phyloP scores from a whole-genome alignment of 768 basidiomycete species.

The Xerocomellus dryophilus region DNA sequence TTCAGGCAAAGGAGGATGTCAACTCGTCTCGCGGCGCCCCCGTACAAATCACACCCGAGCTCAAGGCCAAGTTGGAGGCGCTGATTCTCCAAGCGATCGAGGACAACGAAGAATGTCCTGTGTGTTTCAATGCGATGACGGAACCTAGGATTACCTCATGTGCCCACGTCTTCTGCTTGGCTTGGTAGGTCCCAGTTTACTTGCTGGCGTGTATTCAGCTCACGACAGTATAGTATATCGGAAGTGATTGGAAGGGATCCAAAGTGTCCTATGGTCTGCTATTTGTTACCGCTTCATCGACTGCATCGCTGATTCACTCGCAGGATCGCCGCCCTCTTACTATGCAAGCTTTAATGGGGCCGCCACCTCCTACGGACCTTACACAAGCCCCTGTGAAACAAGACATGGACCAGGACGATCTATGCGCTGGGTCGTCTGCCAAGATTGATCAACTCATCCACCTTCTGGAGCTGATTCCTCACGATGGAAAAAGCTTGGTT shows the following conservation, averaged over 20 bases:
- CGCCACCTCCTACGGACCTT: constrained; percentile 61
- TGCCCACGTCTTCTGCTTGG: constrained; percentile 66
- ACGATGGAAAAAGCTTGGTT: constrained; percentile 75
- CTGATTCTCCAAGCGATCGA: constrained; percentile 66
- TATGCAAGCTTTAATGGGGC: constrained; percentile 56
- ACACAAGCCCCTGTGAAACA: constrained; percentile 54
- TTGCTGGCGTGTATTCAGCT: not conserved
- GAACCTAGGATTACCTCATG: constrained; percentile 75
- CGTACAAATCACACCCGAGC: constrained; percentile 48
- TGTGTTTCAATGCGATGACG: constrained; percentile 59
- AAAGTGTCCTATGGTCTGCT: constrained; percentile 76
- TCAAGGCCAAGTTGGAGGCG: constrained; percentile 54
- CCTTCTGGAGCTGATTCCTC: constrained; percentile 64
- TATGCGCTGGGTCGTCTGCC: constrained; percentile 63
- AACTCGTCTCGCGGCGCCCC: constrained; percentile 18
- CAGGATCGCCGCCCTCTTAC: constrained; percentile 70
- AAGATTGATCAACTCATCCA: constrained; percentile 83
- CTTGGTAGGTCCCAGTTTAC: constrained; percentile 47
- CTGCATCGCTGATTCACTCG: not conserved
- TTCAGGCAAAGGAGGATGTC: constrained; percentile 36
- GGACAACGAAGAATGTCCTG: constrained; percentile 79
- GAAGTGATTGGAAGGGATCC: constrained; percentile 67
- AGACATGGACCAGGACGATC: constrained; percentile 39
- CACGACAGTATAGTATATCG: constrained; percentile 47
- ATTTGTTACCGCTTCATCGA: not conserved